Conservation (phyloP, 306 rosid species). For the Dalbergia cochinchinensis region DNA sequence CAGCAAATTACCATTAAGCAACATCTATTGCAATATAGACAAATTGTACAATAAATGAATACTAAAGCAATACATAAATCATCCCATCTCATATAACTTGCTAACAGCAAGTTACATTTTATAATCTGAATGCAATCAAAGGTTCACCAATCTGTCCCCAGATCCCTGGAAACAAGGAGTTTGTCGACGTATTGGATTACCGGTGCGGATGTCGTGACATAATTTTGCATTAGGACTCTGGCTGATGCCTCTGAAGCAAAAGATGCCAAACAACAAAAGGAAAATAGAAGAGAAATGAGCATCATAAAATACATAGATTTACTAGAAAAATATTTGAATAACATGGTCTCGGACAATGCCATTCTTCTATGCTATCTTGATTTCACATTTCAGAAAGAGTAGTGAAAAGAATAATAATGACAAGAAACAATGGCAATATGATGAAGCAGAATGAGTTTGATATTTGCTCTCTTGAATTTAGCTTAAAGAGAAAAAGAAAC, state of each 20-base stretch:
- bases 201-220: conserved; percentile 65
- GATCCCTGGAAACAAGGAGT: conserved; percentile 74
- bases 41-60: conserved; percentile 25
- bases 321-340: conserved; percentile 26
- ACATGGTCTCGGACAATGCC: conserved; percentile 10
- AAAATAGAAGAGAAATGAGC: not conserved
- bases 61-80: conserved; percentile 22
- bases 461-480: not conserved
- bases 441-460: conserved; percentile 5
- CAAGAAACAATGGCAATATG: conserved; percentile 32
- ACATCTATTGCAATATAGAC: conserved; percentile 32
- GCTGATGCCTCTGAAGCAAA: conserved; percentile 75
- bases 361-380: not conserved
- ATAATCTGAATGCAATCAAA: conserved; percentile 42
- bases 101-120: conserved; percentile 32
- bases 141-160: conserved; percentile 90
- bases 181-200: conserved; percentile 75
- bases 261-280: conserved; percentile 16
- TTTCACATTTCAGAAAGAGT: not conserved
- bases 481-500: conserved; percentile 1
- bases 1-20: not conserved
- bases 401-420: conserved; percentile 1
- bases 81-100: conserved; percentile 27
- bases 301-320: conserved; percentile 33
- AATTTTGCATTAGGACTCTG: conserved; percentile 75